phyloP scores from a whole-genome alignment of 2,329 filamentous ascomycete genomes.

The Paecilomyces variotii region DNA sequence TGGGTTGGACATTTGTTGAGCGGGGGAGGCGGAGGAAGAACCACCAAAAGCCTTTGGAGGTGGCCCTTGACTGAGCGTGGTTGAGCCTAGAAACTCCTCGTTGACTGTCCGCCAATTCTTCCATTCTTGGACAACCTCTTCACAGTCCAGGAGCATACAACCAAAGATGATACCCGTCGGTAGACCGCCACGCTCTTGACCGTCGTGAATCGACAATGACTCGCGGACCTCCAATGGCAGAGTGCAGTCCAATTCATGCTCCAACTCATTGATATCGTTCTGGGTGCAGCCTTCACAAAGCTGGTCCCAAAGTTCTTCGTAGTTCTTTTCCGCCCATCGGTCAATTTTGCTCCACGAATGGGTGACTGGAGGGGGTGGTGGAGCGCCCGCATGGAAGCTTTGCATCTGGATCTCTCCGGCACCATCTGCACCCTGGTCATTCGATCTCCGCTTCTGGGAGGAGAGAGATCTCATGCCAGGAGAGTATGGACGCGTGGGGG shows the following conservation, averaged over 20 bases:
- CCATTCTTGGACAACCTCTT: constrained; percentile 97
- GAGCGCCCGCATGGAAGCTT: constrained; percentile 82
- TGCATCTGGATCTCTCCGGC: constrained; percentile 92
- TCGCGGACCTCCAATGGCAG: constrained; percentile 90
- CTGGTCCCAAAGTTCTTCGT: constrained; percentile 89
- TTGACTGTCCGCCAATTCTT: constrained; percentile 93
- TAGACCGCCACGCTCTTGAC: constrained; percentile 86
- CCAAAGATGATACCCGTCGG: constrained; percentile 92
- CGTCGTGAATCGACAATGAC: constrained; percentile 83
- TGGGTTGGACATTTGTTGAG: constrained; percentile 49
- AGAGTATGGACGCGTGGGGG: constrained; percentile 68
- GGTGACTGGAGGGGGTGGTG: constrained; percentile 75
- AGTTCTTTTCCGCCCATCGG: constrained; percentile 87
- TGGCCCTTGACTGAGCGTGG: constrained; percentile 45
- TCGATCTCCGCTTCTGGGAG: constrained; percentile 53
- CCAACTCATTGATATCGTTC: constrained; percentile 94
- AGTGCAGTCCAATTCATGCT: constrained; percentile 91
- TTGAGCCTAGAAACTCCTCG: constrained; percentile 68
- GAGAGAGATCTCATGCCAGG: constrained; percentile 78
- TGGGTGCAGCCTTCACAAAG: constrained; percentile 82
- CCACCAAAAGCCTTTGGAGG: constrained; percentile 62
- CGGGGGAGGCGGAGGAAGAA: constrained; percentile 55
- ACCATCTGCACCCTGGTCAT: constrained; percentile 59
- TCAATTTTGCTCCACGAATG: constrained; percentile 96
- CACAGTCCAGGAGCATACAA: constrained; percentile 92